These are phyloP conservation scores for Termitomyces sp. DNA, from an alignment of 768 basidiomycete species.

Conservation along the genomic window DNA sequence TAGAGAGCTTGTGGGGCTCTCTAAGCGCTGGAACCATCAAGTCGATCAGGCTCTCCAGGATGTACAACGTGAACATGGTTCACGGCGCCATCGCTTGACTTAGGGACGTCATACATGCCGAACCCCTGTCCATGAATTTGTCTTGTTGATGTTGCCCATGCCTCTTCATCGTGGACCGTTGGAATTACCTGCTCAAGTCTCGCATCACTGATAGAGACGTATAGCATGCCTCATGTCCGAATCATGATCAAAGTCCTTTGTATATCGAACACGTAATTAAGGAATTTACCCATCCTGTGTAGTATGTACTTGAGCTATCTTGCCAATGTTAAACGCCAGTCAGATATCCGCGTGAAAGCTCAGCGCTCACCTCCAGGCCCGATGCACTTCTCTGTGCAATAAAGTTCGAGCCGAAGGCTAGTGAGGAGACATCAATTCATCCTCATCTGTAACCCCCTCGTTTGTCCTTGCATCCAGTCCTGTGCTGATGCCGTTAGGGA, in stretches of 20 bases:
- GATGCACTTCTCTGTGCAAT: neutral
- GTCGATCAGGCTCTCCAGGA: constrained; percentile 1
- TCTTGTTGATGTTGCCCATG: neutral
- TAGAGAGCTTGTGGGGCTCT: neutral
- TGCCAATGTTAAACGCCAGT: neutral
- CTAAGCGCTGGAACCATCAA: constrained; percentile 3
- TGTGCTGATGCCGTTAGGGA: neutral
- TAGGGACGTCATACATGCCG: neutral
- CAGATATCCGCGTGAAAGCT: neutral
- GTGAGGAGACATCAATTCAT: neutral
- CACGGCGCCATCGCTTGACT: neutral
- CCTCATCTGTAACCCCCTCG: neutral
- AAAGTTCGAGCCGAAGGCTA: neutral
- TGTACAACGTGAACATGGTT: neutral
- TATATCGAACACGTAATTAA: neutral
- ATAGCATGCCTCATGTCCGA: neutral
- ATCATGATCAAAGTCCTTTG: neutral
- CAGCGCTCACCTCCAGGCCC: neutral
- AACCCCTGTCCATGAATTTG: neutral
- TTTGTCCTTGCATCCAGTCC: neutral
- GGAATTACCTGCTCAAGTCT: neutral
- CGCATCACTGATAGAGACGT: neutral
- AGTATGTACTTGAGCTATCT: neutral
- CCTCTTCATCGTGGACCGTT: neutral
- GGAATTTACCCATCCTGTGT: neutral